These are phyloP conservation scores for Neospora caninum DNA, from an alignment of 169 alveolate genomes.

Conservation along the genomic window DNA sequence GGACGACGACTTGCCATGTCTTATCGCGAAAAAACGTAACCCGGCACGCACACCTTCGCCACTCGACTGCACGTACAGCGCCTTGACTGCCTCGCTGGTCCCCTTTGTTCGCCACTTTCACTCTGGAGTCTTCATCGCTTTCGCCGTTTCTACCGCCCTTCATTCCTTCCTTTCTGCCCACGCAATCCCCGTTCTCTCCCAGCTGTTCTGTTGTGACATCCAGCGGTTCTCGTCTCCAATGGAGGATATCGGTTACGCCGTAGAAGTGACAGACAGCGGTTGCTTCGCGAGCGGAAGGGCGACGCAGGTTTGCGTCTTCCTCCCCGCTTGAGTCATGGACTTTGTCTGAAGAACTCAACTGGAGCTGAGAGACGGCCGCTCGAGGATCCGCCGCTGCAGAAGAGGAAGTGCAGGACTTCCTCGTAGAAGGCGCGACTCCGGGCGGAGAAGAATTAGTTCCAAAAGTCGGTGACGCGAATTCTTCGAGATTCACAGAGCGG, in stretches of 20 bases:
- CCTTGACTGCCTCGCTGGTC: neutral
- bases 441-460: too few relatives aligned
- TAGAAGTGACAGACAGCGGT: neutral
- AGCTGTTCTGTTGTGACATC: too few relatives aligned
- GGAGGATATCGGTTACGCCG: constrained; percentile 5
- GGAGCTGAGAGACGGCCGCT: too few relatives aligned
- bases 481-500: neutral
- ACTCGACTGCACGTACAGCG: constrained; percentile 6
- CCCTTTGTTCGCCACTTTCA: neutral
- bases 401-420: too few relatives aligned
- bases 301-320: neutral
- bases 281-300: neutral
- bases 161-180: too few relatives aligned
- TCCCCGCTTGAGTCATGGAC: too few relatives aligned
- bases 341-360: too few relatives aligned
- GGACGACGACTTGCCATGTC: neutral
- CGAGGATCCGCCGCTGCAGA: too few relatives aligned
- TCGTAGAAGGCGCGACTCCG: too few relatives aligned
- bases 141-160: too few relatives aligned
- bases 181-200: neutral
- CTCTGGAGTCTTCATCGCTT: neutral
- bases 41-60: constrained; percentile 5
- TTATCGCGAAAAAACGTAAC: neutral
- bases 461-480: too few relatives aligned
- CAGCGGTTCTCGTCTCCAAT: constrained; percentile 3